These are phyloP conservation scores for Lecanicillium sp. DNA, from an alignment of 2,329 filamentous ascomycete species.

Conservation along the genomic window DNA sequence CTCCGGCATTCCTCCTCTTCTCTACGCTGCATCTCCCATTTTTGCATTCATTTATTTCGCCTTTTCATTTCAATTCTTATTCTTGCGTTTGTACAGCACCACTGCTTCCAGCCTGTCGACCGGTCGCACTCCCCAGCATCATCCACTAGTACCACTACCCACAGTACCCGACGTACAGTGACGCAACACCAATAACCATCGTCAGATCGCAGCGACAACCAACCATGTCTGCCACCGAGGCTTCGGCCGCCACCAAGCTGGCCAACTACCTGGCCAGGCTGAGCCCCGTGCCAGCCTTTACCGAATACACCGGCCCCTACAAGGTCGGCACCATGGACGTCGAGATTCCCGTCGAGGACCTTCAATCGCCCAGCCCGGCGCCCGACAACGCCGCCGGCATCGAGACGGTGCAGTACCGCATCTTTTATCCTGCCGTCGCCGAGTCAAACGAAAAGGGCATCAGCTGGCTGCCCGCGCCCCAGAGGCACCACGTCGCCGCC, in stretches of 20 bases:
- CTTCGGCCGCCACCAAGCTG: conserved; percentile 24
- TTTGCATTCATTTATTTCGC: not conserved
- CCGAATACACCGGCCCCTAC: conserved; percentile 68
- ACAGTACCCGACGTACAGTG: conserved; percentile 5
- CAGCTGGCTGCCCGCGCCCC: conserved; percentile 71
- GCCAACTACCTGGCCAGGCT: conserved; percentile 44
- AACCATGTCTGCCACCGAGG: conserved; percentile 4
- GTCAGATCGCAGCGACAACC: not conserved
- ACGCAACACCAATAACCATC: not conserved
- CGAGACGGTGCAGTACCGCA: conserved; percentile 68
- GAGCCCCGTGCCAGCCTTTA: conserved; percentile 65
- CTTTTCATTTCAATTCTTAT: conserved; percentile 1
- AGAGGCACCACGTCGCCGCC: conserved; percentile 64
- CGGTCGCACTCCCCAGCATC: not conserved
- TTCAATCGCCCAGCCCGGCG: conserved; percentile 44
- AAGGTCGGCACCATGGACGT: conserved; percentile 74
- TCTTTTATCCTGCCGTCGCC: conserved; percentile 68
- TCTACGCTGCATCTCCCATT: not conserved
- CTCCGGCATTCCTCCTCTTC: not conserved
- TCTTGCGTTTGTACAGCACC: not conserved
- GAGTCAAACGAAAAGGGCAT: conserved; percentile 50
- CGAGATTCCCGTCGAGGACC: conserved; percentile 62
- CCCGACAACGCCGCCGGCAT: conserved; percentile 50
- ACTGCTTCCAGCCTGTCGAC: not conserved
- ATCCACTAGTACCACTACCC: no score